Base-by-base conservation (phyloP, 2,329 filamentous ascomycete genomes). In the Myriosclerotinia curreyana region DNA sequence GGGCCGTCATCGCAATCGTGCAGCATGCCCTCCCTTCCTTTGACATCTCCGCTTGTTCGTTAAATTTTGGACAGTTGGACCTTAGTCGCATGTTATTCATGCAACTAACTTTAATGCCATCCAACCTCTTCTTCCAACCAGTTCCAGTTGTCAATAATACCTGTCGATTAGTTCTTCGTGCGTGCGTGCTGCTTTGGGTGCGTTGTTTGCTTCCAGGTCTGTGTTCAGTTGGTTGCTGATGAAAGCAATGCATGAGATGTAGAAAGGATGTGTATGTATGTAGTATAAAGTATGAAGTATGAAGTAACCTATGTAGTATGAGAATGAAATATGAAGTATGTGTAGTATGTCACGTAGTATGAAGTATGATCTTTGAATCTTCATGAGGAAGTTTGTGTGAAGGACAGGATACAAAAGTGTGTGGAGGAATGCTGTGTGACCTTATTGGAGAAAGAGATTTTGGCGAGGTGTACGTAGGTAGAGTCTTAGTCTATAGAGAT, bases 1-100 rank as follows among this genome's bases (percentile, higher is more conserved):
- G 46, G 53, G 44, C 61, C 61, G 61, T 63, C 51, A 40, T 50
- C 61, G 61, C 52, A 58, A 59, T 22, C 53, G 25, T 63, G 53
- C 61, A 63, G 54, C 31, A 44, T 25, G 40, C 60, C 48, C 31
- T 52, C 14, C 44, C 36, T 31, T 34, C 44, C 9, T 36, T 40
- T 20, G 22, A 11, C 22, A 31, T 14, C 15, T 52, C n/a, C 36
- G 31, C 14, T 54, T 54, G 52, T 54, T 40, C 40, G 36, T 20
- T 17, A 54, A 31, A 31, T 31, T 31, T 31, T 31, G 28, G 28
- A 31, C 6, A 31, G 28, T 3, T 31, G 28, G 28, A 31, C 28
- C 28, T 31, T 31, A 6, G 5, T 42, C 40, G 40, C 40, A 42
- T 5, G 17, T 42, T 53, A 20, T 34, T 46, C 40, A 56, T 56